Conservation (phyloP, 208 protist species). For the Sergeia podlipaevii region DNA sequence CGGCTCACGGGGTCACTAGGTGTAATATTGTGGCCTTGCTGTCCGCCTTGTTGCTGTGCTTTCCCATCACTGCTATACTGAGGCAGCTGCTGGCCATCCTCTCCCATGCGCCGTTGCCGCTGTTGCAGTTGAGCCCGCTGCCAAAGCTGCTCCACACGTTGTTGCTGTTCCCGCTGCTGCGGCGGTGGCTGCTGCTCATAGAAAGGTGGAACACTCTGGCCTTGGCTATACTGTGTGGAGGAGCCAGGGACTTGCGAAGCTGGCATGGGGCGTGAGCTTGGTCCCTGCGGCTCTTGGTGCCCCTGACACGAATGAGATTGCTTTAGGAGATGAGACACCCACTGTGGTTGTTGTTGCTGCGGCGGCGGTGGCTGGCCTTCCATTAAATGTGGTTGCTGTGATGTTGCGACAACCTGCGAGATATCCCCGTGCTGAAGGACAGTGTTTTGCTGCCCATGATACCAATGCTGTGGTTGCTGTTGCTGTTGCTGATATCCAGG, state of each 20-base stretch:
- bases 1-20: too few relatives aligned
- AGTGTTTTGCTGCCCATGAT: not conserved
- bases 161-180: conserved; percentile 3
- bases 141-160: not conserved
- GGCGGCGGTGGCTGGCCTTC: not conserved
- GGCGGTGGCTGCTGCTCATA: not conserved
- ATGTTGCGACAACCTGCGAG: conserved; percentile 6
- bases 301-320: too few relatives aligned
- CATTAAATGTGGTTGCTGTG: conserved; percentile 15
- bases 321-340: too few relatives aligned
- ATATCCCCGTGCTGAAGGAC: not conserved
- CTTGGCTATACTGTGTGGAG: too few relatives aligned
- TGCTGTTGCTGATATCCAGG: conserved; percentile 1
- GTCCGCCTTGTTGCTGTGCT: too few relatives aligned
- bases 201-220: too few relatives aligned
- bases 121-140: conserved; percentile 9
- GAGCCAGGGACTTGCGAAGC: too few relatives aligned
- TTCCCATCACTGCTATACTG: too few relatives aligned
- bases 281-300: too few relatives aligned
- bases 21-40: too few relatives aligned
- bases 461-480: not conserved
- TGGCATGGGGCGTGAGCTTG: too few relatives aligned
- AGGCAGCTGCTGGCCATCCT: too few relatives aligned
- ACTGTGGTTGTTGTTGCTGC: not conserved
- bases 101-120: not conserved